A percentile compares a stretch with the other conserved stretches of the same genome.
phyloP scores from a whole-genome alignment of 2,329 filamentous ascomycete species.

The Venturia carpophila region DNA sequence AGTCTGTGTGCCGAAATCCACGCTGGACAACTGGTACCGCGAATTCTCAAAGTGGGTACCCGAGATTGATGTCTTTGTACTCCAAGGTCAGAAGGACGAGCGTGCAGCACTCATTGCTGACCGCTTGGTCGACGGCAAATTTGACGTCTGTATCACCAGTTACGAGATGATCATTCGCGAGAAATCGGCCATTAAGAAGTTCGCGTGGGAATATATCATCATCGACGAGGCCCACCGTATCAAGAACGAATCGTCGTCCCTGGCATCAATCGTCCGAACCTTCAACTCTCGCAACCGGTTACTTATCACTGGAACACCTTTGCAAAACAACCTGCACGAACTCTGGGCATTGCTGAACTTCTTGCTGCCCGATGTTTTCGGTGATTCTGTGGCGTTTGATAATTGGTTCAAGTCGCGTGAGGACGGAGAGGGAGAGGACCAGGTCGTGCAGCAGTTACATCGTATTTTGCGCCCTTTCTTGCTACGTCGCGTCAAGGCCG shows the following conservation, averaged over 20 bases:
- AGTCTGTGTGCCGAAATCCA: constrained; percentile 90
- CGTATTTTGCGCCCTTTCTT: constrained; percentile 88
- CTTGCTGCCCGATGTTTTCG: constrained; percentile 94
- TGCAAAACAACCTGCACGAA: constrained; percentile 97
- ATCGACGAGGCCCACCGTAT: constrained; percentile 97
- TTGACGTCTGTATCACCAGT: constrained; percentile 96
- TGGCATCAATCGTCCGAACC: constrained; percentile 90
- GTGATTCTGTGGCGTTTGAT: constrained; percentile 92
- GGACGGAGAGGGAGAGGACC: constrained; percentile 63
- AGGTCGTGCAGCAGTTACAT: constrained; percentile 91
- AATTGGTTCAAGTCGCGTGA: constrained; percentile 79
- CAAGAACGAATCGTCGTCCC: constrained; percentile 97
- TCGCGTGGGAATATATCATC: constrained; percentile 99
- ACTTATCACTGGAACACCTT: constrained; percentile 89
- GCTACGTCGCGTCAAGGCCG: constrained; percentile 89
- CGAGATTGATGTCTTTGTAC: constrained; percentile 85
- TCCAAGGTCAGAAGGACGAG: constrained; percentile 94
- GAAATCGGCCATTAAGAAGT: constrained; percentile 90
- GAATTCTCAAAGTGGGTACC: constrained; percentile 94
- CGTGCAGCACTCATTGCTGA: constrained; percentile 82
- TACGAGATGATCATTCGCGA: constrained; percentile 98
- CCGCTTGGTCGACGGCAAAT: constrained; percentile 85
- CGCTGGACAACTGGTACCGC: constrained; percentile 95
- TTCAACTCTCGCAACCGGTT: constrained; percentile 94
- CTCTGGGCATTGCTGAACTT: constrained; percentile 98